These are phyloP conservation scores for Tulasnella sp. DNA, from an alignment of 768 basidiomycete genomes.

Conservation along the genomic window DNA sequence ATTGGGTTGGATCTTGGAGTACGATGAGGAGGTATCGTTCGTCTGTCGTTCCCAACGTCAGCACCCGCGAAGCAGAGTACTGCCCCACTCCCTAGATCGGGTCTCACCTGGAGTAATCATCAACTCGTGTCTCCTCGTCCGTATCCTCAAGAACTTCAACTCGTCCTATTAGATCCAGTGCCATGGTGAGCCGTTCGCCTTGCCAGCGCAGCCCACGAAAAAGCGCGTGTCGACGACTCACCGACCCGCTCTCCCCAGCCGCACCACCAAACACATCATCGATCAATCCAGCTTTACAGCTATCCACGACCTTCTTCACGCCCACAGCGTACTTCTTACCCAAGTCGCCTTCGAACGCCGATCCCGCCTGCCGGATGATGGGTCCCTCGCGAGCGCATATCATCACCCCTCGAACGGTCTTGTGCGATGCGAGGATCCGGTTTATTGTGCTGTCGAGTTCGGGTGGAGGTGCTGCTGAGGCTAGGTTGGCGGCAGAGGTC, in stretches of 20 bases:
- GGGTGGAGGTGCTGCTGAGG: slow-evolving; percentile 47
- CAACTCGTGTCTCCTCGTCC: slow-evolving; percentile 86
- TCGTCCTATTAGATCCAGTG: slow-evolving; percentile 58
- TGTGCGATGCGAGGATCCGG: slow-evolving; percentile 68
- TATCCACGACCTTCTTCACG: slow-evolving; percentile 70
- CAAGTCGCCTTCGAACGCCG: slow-evolving; percentile 81
- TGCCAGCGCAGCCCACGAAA: neutral
- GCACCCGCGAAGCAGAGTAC: neutral
- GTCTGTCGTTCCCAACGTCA: slow-evolving; percentile 46
- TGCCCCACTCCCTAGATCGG: slow-evolving; percentile 4
- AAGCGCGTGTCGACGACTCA: slow-evolving; percentile 40
- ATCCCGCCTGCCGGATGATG: slow-evolving; percentile 81
- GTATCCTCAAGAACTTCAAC: slow-evolving; percentile 81
- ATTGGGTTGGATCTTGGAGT: slow-evolving; percentile 60
- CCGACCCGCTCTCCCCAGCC: slow-evolving; percentile 56
- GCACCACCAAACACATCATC: slow-evolving; percentile 53
- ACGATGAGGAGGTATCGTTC: slow-evolving; percentile 78
- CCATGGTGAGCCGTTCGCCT: neutral
- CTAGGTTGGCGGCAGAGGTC: neutral
- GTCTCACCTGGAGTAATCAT: slow-evolving; percentile 88
- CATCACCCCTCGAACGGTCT: slow-evolving; percentile 83
- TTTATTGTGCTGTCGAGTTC: slow-evolving; percentile 79
- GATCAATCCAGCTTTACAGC: slow-evolving; percentile 64
- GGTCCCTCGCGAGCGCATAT: slow-evolving; percentile 58
- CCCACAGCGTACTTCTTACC: slow-evolving; percentile 71